Base-by-base conservation (phyloP, 2,329 filamentous ascomycete genomes). In the Drechslerella dactyloides region DNA sequence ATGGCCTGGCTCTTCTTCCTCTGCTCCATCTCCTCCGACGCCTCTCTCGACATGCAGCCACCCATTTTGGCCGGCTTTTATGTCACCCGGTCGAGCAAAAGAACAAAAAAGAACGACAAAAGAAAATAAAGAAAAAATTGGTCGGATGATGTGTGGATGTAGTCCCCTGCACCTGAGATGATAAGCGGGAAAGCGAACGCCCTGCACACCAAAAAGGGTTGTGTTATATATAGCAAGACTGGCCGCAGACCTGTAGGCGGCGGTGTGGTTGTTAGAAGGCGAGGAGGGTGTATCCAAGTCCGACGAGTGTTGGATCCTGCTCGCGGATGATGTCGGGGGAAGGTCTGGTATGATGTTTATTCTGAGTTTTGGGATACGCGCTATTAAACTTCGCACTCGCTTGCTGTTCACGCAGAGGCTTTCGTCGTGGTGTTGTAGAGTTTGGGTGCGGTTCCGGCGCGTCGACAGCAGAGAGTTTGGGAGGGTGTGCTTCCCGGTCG, bases 1-100 rank as follows among this genome's bases (percentile, higher is more conserved):
- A 99, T 99, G 80, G 89, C 89, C 82, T 97, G 92, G 81, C 92
- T 97, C 81, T 90, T 88, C 85, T 97, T 96, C 86, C 94, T 96
- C 84, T 92, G 89, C 79, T 96, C 92, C 80, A 85, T 87, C 83
- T 96, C 91, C 80, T 92, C 92, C 74, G 80, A 77, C 79, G 89
- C 89, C 80, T 86, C 90, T 75, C 89, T 89, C 82, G 91, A 97
- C 86, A 96, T 90, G 84, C 94, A 99, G 77, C 86, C 86, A 81
- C 94, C 94, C 94, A 99, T 99, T 78, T 79, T 85, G 82, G n/a
- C 30, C 50, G 40, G 30, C 59, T 63, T 37, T 53, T 58, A 61
- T 59, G 37, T 60, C 59, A 59, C 53, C 66, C 52, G 30, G 30
- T 52, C 35, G 40, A 35, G 23, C 51, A 42, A 54, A 54, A 66